These are phyloP conservation scores for Cercophora sp. DNA, from an alignment of 495 filamentous ascomycete species.

Conservation along the genomic window DNA sequence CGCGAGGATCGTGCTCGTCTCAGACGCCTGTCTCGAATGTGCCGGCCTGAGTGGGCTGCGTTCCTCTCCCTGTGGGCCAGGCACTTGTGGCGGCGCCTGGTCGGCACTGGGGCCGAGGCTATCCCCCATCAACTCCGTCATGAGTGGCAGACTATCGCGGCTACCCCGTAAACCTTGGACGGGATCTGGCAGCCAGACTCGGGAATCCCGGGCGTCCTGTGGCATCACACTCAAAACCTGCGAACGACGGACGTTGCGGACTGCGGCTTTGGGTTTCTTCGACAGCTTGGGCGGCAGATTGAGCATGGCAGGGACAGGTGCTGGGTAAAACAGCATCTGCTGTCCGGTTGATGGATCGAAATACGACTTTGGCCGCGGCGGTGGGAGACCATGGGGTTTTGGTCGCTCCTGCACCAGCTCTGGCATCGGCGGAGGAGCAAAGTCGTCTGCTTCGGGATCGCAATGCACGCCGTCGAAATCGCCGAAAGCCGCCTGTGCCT, in stretches of 20 bases:
- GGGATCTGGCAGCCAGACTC: slow-evolving; percentile 47
- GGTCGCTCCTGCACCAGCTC: slow-evolving; percentile 16
- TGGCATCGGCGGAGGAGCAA: slow-evolving; percentile 20
- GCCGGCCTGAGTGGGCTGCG: slow-evolving; percentile 1
- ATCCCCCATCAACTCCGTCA: slow-evolving; percentile 15
- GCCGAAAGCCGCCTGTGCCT: slow-evolving; percentile 68
- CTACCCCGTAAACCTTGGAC: slow-evolving; percentile 22
- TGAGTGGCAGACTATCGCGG: slow-evolving; percentile 19
- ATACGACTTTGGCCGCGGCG: slow-evolving; percentile 54
- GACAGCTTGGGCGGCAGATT: slow-evolving; percentile 88
- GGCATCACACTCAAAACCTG: slow-evolving; percentile 48
- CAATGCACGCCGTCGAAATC: slow-evolving; percentile 96
- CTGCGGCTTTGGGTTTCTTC: slow-evolving; percentile 56
- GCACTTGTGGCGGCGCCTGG: slow-evolving; percentile 10
- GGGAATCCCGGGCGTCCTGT: slow-evolving; percentile 27
- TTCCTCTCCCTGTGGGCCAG: slow-evolving; percentile 11
- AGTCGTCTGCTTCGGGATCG: slow-evolving; percentile 42
- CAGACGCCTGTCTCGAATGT: slow-evolving; percentile 25
- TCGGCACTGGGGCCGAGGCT: slow-evolving; percentile 6
- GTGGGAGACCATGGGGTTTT: slow-evolving; percentile 12
- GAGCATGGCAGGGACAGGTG: slow-evolving; percentile 87
- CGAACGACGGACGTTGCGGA: slow-evolving; percentile 64
- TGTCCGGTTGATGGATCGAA: slow-evolving; percentile 62
- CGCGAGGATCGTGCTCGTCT: slow-evolving; percentile 31
- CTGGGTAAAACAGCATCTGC: slow-evolving; percentile 90